Base-by-base conservation (phyloP, 2,329 filamentous ascomycete genomes). In the Gnomoniopsis smithogilvyi region DNA sequence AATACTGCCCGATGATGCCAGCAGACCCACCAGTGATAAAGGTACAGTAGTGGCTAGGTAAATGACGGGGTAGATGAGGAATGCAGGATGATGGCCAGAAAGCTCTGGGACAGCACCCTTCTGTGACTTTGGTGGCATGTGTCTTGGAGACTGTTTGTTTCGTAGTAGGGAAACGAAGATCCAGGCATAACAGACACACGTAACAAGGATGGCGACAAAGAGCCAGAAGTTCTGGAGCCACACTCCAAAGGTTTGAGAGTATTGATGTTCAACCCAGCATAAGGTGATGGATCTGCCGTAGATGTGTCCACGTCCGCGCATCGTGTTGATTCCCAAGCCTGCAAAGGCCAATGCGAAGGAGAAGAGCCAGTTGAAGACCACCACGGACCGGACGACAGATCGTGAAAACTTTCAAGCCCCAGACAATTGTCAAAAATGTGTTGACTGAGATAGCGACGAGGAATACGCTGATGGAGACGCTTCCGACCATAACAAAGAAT, bases 41-140 rank as follows among this genome's bases (percentile, higher is more conserved):
- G 88, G 88, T 0, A 86, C 76, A 0, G 87, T 90, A 67, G 87
- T 88, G n/a, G 87, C 65, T 7, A 89, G 79, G 68, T 90, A 90
- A 63, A 90, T 85, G 63, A 87, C 67, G 0, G 88, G 88, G 61
- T 91, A 91, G 6, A 88, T 76, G 24, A 89, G 83, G 62, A 89
- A 85, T 6, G 83, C 77, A 7, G 78, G 78, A 61, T 81, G 78
- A 58, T 73, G 74, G 2, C 70, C 67, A 1, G 67, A 71, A 0
- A 65, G 64, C 15, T 66, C 65, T 34, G 70, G 58, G 2, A 64
- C 67, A 61, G 66, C 69, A 61, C 51, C 51, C 24, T 58, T 51
- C 24, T 26, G n/a, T 14, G 49, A 22, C 3, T 33, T 38, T 17
- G 66, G 60, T 36, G 62, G 68, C 58, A 67, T 59, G 47, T 65